Evolutionary conservation across 345 rosid genomes (phyloP), one percentile per base, ranked within the genome.

Genomic region (Barbarea vulgaris): DNA sequence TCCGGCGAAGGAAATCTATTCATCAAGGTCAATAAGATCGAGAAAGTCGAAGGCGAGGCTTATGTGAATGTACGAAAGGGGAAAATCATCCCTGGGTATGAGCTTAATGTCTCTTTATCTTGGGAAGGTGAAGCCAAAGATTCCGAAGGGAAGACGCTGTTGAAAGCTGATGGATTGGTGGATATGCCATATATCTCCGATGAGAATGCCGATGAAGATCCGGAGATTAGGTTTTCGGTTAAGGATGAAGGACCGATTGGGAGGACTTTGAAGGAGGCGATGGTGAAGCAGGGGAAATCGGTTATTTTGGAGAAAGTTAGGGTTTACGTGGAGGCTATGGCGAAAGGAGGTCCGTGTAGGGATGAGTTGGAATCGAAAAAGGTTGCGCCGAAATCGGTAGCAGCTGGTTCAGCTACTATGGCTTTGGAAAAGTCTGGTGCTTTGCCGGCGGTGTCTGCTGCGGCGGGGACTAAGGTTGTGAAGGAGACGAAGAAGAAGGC

Each of bases 101-200:
- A 96, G 47, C 78, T 93, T 73, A 85, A 74, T 67, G 85, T 96
- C 4, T 50, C 80, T 13, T 6, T 92, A 5, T 84, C 89, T 4
- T 96, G 98, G 99, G 89, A 93, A 70, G 99, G 99, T 14, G 94
- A 88, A 74, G 97, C 94, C 0, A 86, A 83, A 62, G 97, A 93
- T 60, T 57, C 85, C 8, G 94, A 89, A 5, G 98, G 96, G 1
- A 85, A 80, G 36, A 68, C 83, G 5, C 59, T 90, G 34, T 59
- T 80, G 77, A 86, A 86, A 62, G 89, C 83, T 6, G 97, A 93
- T 0, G 99, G 99, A 7, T 67, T 80, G 41, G 88, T 90, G 0
- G 99, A 95, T 74, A 85, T 95, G 68, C 99, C 99, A 0, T 95
- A 95, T 71, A 93, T 95, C 57, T 64, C 99, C 21, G 99, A 95